A percentile compares a stretch with the other conserved stretches of the same genome.
These are phyloP conservation scores for Rhipidocladum racemiflorum DNA, from an alignment of 176 grass and related monocot species.

Conservation along the genomic window DNA sequence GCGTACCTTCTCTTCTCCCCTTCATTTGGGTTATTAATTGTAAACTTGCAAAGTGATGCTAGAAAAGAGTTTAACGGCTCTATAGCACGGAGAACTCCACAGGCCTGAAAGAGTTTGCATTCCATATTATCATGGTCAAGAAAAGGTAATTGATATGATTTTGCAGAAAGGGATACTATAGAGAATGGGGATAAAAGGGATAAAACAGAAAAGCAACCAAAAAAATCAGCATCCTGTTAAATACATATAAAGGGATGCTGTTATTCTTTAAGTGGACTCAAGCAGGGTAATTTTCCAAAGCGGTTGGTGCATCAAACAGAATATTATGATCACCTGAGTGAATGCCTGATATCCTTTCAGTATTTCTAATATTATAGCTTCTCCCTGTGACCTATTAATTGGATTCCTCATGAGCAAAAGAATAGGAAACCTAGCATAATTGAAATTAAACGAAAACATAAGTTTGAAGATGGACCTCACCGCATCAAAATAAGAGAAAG, in stretches of 20 bases:
- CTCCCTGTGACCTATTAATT: conserved; percentile 87
- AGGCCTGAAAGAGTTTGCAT: conserved; percentile 72
- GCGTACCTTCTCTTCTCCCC: conserved; percentile 87
- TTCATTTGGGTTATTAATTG: conserved; percentile 90
- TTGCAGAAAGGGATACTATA: neutral
- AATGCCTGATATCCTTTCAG: conserved; percentile 99
- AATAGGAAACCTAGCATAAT: conserved; percentile 16
- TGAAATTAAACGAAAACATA: conserved; percentile 13
- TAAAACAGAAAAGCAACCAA: conserved; percentile 22
- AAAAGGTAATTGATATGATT: conserved; percentile 15
- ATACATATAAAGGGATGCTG: neutral
- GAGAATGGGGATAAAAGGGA: neutral
- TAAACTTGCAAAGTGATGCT: conserved; percentile 98
- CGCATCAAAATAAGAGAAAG: conserved; percentile 90
- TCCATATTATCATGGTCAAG: conserved; percentile 24
- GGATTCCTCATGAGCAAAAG: conserved; percentile 37
- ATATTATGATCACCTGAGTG: conserved; percentile 63
- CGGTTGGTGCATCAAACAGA: conserved; percentile 6
- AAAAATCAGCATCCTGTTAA: conserved; percentile 19
- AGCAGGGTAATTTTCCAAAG: conserved; percentile 20
- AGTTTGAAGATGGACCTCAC: conserved; percentile 45
- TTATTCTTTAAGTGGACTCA: conserved; percentile 24
- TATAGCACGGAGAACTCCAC: conserved; percentile 88
- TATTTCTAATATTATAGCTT: conserved; percentile 99
- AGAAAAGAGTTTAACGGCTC: conserved; percentile 98